phyloP scores from a whole-genome alignment of 2,329 filamentous ascomycete genomes.

The Penicillium sp. region DNA sequence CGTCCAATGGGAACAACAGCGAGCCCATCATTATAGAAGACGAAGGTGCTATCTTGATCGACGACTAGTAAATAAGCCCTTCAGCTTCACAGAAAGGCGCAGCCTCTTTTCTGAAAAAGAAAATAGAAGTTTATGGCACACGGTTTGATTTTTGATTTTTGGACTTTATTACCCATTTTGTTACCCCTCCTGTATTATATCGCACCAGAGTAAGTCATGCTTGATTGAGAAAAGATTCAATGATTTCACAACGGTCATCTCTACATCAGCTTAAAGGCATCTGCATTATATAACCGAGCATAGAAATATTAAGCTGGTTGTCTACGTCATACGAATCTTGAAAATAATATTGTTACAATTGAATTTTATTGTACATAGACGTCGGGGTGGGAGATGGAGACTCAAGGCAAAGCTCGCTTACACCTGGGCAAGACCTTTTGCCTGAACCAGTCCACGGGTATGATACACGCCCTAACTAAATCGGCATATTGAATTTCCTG shows the following conservation, averaged over 20 bases:
- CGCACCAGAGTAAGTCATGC: not conserved
- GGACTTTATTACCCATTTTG: not conserved
- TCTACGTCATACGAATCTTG: too few species aligned
- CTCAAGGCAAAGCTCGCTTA: too few species aligned
- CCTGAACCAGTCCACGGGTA: not conserved
- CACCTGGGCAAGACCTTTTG: not conserved
- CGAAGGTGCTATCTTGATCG: slow-evolving; percentile 65
- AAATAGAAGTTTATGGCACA: not conserved
- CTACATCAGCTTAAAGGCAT: not conserved
- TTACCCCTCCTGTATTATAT: slow-evolving; percentile 10
- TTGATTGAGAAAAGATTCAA: not conserved
- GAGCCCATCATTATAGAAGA: slow-evolving; percentile 50
- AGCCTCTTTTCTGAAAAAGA: not conserved
- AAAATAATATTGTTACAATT: not conserved
- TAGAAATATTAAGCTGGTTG: too few species aligned
- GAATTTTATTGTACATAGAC: not conserved
- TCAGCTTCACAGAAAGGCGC: not conserved
- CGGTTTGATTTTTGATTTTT: not conserved
- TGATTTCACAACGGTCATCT: not conserved
- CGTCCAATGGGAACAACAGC: slow-evolving; percentile 44
- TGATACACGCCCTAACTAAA: not conserved
- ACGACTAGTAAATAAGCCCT: slow-evolving; percentile 49
- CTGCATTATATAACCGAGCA: too few species aligned
- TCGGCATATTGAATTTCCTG: not conserved
- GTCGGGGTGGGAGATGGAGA: not conserved